phyloP scores from a whole-genome alignment of 345 rosid genomes.

The Leavenworthia alabamica region DNA sequence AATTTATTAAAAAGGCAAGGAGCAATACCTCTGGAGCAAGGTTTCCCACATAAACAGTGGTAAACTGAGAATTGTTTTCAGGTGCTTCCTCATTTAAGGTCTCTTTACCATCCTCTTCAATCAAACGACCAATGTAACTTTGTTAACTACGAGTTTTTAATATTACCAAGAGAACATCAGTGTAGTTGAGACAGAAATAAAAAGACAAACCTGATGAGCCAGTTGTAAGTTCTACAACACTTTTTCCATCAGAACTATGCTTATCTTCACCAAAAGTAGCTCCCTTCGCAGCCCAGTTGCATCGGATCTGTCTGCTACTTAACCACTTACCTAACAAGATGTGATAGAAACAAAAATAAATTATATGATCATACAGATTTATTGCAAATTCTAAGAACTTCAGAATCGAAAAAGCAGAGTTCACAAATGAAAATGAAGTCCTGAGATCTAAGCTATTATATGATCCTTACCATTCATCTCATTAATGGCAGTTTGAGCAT shows the following conservation, averaged over 20 bases:
- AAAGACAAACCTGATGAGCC: conserved; percentile 64
- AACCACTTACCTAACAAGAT: conserved; percentile 92
- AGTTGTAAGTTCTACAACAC: conserved; percentile 82
- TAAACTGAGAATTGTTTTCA: conserved; percentile 84
- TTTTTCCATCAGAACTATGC: conserved; percentile 74
- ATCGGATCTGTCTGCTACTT: conserved; percentile 90
- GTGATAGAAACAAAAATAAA: neutral
- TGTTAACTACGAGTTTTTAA: conserved; percentile 2
- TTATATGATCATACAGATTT: neutral
- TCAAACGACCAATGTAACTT: neutral
- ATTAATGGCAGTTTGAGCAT: conserved; percentile 92
- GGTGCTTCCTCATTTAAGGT: conserved; percentile 66
- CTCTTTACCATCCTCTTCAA: conserved; percentile 92
- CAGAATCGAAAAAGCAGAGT: neutral
- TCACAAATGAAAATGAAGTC: neutral
- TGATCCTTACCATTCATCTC: conserved; percentile 75
- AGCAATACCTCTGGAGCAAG: conserved; percentile 77
- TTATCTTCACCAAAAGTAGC: conserved; percentile 78
- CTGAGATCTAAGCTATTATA: neutral
- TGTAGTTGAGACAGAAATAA: neutral
- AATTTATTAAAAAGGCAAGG: no score
- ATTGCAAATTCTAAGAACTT: neutral
- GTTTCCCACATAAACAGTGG: conserved; percentile 96
- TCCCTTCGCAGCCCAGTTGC: conserved; percentile 98
- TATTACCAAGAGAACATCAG: neutral